phyloP scores from a whole-genome alignment of 169 alveolate species.

The Eimeria maxima region DNA sequence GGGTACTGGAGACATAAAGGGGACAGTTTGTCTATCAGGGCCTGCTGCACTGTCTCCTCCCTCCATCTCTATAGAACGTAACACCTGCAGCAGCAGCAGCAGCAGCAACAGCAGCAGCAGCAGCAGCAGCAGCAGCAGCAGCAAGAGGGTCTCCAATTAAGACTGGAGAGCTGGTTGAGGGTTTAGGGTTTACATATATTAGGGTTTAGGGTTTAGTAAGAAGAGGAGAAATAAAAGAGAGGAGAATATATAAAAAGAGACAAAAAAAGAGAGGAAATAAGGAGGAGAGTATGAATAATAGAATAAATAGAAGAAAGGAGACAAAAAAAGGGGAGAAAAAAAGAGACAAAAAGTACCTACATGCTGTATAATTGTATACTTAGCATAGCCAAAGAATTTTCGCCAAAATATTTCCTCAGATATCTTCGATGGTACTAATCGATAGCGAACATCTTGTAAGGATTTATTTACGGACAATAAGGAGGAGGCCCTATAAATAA shows the following conservation, averaged over 20 bases:
- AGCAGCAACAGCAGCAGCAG: constrained; percentile 7
- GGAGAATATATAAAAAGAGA: neutral
- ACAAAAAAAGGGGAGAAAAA: too few species aligned
- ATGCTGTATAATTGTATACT: neutral
- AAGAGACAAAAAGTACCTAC: neutral
- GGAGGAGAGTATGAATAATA: neutral
- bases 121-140: constrained; percentile 43
- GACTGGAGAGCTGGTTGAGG: too few species aligned
- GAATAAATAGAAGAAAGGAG: neutral
- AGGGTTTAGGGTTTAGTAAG: too few species aligned
- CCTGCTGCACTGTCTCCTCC: neutral
- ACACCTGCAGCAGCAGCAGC: constrained; percentile 54
- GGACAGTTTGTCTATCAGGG: neutral
- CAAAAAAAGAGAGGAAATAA: neutral
- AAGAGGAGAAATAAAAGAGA: neutral
- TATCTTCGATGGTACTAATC: constrained; percentile 84
- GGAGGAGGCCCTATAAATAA: constrained; percentile 86
- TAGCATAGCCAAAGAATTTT: constrained; percentile 82
- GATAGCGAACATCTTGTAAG: constrained; percentile 80
- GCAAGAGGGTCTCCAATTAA: too few species aligned
- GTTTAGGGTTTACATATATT: too few species aligned
- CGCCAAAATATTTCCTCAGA: constrained; percentile 85
- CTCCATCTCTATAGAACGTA: constrained; percentile 14
- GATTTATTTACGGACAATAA: constrained; percentile 67
- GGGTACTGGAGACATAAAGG: neutral